Evolutionary conservation across 768 basidiomycete species (phyloP).

Genomic region (Paxillus involutus): DNA sequence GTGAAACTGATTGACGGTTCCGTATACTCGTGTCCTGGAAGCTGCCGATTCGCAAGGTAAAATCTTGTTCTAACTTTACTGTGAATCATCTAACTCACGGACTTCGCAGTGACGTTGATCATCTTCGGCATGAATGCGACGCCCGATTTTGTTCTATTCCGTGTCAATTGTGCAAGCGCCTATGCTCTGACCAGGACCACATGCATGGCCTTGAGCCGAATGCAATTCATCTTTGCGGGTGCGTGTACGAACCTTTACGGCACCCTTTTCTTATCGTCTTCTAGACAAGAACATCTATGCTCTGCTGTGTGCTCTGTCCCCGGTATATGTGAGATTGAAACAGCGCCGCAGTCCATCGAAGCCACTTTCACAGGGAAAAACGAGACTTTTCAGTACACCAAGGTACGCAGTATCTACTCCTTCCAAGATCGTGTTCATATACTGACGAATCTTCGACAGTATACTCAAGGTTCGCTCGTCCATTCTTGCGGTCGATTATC

Average conservation of each 20-base stretch:
- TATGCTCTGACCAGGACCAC: constrained; percentile 49
- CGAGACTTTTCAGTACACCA: constrained; percentile 65
- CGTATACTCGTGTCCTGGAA: constrained; percentile 40
- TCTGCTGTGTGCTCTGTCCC: constrained; percentile 37
- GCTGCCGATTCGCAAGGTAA: constrained; percentile 46
- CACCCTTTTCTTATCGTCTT: background rate
- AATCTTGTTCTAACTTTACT: background rate
- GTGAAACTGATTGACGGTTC: constrained; percentile 30
- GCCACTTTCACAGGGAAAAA: constrained; percentile 61
- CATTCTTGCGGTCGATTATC: background rate
- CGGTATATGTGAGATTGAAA: constrained; percentile 62
- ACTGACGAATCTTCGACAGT: constrained; percentile 32
- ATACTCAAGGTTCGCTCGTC: constrained; percentile 46
- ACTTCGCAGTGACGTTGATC: constrained; percentile 41
- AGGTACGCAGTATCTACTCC: constrained; percentile 35
- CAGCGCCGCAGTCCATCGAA: constrained; percentile 56
- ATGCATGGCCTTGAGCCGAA: constrained; percentile 46
- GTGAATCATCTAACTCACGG: background rate
- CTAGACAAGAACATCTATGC: constrained; percentile 55
- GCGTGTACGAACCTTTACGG: background rate
- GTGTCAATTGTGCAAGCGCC: constrained; percentile 56
- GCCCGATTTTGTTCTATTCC: constrained; percentile 50
- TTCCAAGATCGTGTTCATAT: background rate
- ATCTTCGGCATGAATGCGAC: constrained; percentile 50
- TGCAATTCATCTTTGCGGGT: constrained; percentile 60